Base-by-base conservation (phyloP, 2,329 filamentous ascomycete genomes). In the Stachybotrys elegans region DNA sequence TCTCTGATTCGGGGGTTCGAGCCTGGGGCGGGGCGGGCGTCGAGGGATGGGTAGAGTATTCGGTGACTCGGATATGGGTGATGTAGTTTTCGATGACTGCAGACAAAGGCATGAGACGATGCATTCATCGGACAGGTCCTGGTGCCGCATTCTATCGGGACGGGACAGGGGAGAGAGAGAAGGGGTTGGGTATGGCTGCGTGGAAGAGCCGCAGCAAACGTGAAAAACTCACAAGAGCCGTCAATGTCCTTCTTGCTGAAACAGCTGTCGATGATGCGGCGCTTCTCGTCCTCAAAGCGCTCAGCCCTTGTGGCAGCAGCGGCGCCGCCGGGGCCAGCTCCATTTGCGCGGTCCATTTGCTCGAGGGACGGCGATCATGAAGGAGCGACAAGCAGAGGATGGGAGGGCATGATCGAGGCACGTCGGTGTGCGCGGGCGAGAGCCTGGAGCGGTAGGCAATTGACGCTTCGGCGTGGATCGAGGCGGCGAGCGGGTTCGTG, bases 261-360 rank as follows among this genome's bases (percentile, higher is more conserved):
- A 70, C 91, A 96, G 67, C 88, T 95, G 51, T 95, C 87, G 52
- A 95, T 85, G 58, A 98, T 96, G 62, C 93, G 83, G 63, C 81
- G 79, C 75, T 96, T 95, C 75, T 98, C 93, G 61, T 97, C 90
- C 66, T 98, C 93, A 65, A 97, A 98, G 57, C 82, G 81, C 70
- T 95, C 89, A 44, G 92, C 92, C 55, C 64, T 63, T 49, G 53
- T 61, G 54, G 57, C 55, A 52, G 62, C 57, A 44, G 61, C 54
- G n/a, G n/a, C n/a, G n/a, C n/a, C n/a, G 52, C 57, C 58, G 45
- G 58, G 57, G 54, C 61, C 59, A 50, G 57, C 57, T 55, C 62
- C 64, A 51, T 65, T 66, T 56, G 62, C 57, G 61, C 62, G 63
- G 57, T 68, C 66, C 66, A 68, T 68, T 46, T 55, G 51, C 50